These are phyloP conservation scores for Ballota nigra DNA, from an alignment of 257 asterid genomes.

Conservation along the genomic window DNA sequence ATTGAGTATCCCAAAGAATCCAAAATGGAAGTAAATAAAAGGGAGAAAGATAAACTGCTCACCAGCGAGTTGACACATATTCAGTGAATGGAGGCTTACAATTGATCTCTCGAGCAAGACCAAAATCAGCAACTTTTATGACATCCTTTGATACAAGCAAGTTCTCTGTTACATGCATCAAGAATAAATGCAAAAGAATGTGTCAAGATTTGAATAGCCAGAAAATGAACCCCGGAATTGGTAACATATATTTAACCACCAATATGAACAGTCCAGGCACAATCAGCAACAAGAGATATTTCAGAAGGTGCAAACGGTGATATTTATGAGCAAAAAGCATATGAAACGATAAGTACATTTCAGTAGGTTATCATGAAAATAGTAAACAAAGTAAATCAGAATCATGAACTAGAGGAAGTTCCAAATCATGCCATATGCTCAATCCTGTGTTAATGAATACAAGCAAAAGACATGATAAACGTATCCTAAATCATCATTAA, in stretches of 20 bases:
- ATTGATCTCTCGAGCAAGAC: slow-evolving; percentile 66
- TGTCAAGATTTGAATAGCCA: too few species aligned
- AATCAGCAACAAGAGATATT: background rate
- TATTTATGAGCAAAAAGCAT: background rate
- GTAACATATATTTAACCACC: background rate
- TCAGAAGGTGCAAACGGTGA: background rate
- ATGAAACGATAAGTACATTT: background rate
- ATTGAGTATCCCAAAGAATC: slow-evolving; percentile 15
- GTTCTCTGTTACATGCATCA: slow-evolving; percentile 19
- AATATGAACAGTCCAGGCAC: slow-evolving; percentile 1
- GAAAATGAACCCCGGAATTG: background rate
- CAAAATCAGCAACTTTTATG: slow-evolving; percentile 68
- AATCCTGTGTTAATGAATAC: background rate
- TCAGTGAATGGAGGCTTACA: slow-evolving; percentile 66
- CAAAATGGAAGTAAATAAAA: background rate
- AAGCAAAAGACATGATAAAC: slow-evolving; percentile 10
- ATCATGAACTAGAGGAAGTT: background rate
- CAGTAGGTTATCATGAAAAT: background rate
- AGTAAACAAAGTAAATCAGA: background rate
- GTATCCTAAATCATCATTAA: background rate
- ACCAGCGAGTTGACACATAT: slow-evolving; percentile 78
- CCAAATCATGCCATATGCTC: background rate
- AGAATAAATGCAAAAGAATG: slow-evolving; percentile 5
- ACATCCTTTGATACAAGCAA: slow-evolving; percentile 54
- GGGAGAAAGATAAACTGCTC: slow-evolving; percentile 14